Base-by-base conservation (phyloP, 2,329 filamentous ascomycete genomes). In the Penicillium verrucosum region DNA sequence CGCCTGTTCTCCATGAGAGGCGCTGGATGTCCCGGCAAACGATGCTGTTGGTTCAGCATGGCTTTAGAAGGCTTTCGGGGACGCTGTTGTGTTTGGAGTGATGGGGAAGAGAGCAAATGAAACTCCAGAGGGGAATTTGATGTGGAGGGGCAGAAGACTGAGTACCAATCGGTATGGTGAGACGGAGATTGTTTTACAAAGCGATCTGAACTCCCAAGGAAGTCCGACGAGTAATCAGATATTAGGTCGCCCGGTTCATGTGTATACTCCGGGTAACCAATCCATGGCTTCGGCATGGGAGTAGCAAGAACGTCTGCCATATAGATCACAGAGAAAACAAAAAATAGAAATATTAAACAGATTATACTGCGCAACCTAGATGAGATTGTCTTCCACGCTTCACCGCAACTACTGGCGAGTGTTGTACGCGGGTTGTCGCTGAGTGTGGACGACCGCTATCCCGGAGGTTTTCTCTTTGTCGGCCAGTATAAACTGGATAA, bases 361-460 rank as follows among this genome's bases (percentile, higher is more conserved):
- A 46, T 1, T 27, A 40, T 18, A 30, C 9, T 11, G 27, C 18
- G 23, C 4, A 44, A 27, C 2, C 5, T 44, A 21, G 42, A 36
- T 8, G 23, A 9, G 30, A 14, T 37, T 38, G 37, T 58, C 23
- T 25, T 36, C 30, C 45, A 61, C 37, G 30, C 57, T 59, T 69
- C 69, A 71, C 69, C 70, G 68, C 66, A 65, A 64, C 34, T 65
- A 38, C 29, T 52, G 45, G 42, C 38, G 30, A 58, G 51, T 51
- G 45, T 66, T 51, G 61, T 61, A 65, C 63, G 60, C 64, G 64
- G 64, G 59, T 63, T 64, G 59, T 65, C 59, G 57, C 64, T 54
- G 64, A 30, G 62, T 60, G 62, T 63, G 42, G 59, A 63, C 37
- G 60, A 65, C 63, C 61, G 60, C 48, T 53, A 45, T 54, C 54